A percentile compares a stretch with the other conserved stretches of the same genome.
Evolutionary conservation across 2,329 filamentous ascomycete species (phyloP).

Genomic region (Chrysoporthe deuterocubensis): DNA sequence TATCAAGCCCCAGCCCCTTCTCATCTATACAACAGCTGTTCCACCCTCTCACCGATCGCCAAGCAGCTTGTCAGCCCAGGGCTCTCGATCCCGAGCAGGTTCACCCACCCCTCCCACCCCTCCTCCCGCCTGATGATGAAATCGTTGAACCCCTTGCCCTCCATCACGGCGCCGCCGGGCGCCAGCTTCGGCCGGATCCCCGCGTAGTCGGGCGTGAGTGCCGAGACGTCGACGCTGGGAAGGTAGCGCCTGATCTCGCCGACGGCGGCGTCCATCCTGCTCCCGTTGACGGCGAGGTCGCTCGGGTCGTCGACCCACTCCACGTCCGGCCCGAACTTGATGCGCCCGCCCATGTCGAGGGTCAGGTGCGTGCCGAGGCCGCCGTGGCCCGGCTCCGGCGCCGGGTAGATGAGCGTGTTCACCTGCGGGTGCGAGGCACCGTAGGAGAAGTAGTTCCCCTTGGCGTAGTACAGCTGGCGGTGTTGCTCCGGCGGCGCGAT

Average conservation of each 20-base stretch:
- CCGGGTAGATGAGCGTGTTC: slow-evolving; percentile 82
- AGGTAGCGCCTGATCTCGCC: slow-evolving; percentile 79
- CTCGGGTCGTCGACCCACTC: slow-evolving; percentile 81
- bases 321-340: slow-evolving; percentile 93
- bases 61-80: slow-evolving; percentile 86
- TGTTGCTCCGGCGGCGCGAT: slow-evolving; percentile 65
- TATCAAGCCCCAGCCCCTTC: not conserved
- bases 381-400: slow-evolving; percentile 77
- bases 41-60: slow-evolving; percentile 82
- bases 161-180: slow-evolving; percentile 57
- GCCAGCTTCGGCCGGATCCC: slow-evolving; percentile 88
- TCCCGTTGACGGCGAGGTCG: slow-evolving; percentile 69
- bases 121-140: slow-evolving; percentile 81
- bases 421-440: slow-evolving; percentile 64
- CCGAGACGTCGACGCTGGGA: slow-evolving; percentile 68
- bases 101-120: slow-evolving; percentile 81
- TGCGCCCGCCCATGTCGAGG: slow-evolving; percentile 79
- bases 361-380: slow-evolving; percentile 94
- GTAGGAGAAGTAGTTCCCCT: slow-evolving; percentile 96
- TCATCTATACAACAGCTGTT: slow-evolving; percentile 50
- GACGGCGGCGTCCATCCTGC: slow-evolving; percentile 64
- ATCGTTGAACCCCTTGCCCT: slow-evolving; percentile 75
- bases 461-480: slow-evolving; percentile 76
- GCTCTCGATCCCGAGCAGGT: slow-evolving; percentile 90
- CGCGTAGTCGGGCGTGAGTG: slow-evolving; percentile 81